phyloP scores from a whole-genome alignment of 2,329 filamentous ascomycete genomes.

The Bipolaris zeicola region DNA sequence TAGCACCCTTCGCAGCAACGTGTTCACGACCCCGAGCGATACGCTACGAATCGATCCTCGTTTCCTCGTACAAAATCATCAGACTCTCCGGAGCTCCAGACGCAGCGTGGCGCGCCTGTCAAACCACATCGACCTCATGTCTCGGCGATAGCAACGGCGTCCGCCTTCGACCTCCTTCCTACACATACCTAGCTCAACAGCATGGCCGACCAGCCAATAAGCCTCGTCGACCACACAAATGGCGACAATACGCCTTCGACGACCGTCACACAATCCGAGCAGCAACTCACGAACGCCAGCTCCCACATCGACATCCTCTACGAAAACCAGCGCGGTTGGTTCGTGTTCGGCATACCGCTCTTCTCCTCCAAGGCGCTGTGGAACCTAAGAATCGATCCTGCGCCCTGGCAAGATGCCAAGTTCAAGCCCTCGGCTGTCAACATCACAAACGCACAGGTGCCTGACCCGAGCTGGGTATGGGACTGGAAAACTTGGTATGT shows the following conservation, averaged over 20 bases:
- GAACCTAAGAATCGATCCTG: constrained; percentile 77
- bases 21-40: not conserved
- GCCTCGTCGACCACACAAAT: constrained; percentile 63
- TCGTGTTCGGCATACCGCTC: constrained; percentile 86
- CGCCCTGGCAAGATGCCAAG: constrained; percentile 77
- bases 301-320: constrained; percentile 78
- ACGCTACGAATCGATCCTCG: not conserved
- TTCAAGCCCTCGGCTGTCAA: constrained; percentile 65
- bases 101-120: constrained; percentile 26
- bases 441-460: constrained; percentile 87
- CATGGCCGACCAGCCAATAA: constrained; percentile 67
- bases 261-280: constrained; percentile 20
- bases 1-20: not conserved
- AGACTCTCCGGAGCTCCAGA: not conserved
- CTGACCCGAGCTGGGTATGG: constrained; percentile 96
- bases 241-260: constrained; percentile 41
- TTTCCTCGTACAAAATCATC: not conserved
- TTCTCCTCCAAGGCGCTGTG: constrained; percentile 82
- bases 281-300: constrained; percentile 26
- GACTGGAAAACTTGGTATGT: constrained; percentile 74
- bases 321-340: constrained; percentile 91
- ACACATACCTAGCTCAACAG: constrained; percentile 4
- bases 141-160: constrained; percentile 36
- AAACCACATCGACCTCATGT: constrained; percentile 32
- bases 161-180: constrained; percentile 19